Conservation (phyloP, 345 rosid species). For the Brassica juncea region DNA sequence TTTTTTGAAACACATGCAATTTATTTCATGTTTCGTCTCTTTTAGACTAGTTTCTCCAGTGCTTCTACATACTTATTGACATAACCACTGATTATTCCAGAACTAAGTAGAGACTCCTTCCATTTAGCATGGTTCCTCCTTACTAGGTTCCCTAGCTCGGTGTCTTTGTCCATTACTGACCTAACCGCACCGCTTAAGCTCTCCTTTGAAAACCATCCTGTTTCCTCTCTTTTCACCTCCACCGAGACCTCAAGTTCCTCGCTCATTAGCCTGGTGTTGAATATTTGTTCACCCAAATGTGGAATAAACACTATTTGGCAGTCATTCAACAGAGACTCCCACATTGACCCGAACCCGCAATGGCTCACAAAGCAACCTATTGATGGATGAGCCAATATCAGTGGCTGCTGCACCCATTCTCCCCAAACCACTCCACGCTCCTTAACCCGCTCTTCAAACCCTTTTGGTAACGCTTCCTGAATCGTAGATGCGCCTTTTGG, state of each 20-base stretch:
- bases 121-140: slow-evolving; percentile 51
- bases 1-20: not conserved
- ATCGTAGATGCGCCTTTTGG: slow-evolving; percentile 50
- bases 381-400: slow-evolving; percentile 51
- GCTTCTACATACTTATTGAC: slow-evolving; percentile 42
- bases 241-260: slow-evolving; percentile 57
- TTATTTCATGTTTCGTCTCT: not conserved
- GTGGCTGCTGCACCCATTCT: slow-evolving; percentile 59
- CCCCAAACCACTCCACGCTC: slow-evolving; percentile 56
- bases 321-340: slow-evolving; percentile 59
- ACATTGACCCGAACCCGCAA: slow-evolving; percentile 73
- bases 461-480: slow-evolving; percentile 71
- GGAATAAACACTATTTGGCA: slow-evolving; percentile 64
- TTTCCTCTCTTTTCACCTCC: slow-evolving; percentile 51
- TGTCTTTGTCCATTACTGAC: slow-evolving; percentile 51
- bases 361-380: slow-evolving; percentile 77
- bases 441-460: slow-evolving; percentile 56
- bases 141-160: slow-evolving; percentile 41
- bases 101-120: slow-evolving; percentile 36
- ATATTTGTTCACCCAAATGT: slow-evolving; percentile 56
- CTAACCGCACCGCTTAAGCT: slow-evolving; percentile 42
- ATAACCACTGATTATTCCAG: slow-evolving; percentile 40
- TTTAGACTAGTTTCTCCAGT: slow-evolving; percentile 16
- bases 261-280: slow-evolving; percentile 52
- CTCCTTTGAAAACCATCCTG: slow-evolving; percentile 57